Percentiles rank a stretch among this genome's conserved stretches.
These are phyloP conservation scores for Neurospora sp. DNA, from an alignment of 495 filamentous ascomycete genomes.

Conservation along the genomic window DNA sequence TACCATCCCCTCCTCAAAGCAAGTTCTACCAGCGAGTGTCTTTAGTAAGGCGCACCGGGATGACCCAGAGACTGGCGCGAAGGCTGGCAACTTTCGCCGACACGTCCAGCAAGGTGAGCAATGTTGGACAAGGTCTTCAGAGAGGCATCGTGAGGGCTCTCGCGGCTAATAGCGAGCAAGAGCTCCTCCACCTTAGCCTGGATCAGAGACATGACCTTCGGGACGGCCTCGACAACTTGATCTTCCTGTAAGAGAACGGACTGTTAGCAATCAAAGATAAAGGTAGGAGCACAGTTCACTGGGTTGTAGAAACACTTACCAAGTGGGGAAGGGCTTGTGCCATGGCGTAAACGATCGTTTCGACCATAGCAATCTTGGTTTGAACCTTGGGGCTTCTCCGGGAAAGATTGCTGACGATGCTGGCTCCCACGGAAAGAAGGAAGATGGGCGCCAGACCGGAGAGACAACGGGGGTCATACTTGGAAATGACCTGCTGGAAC, in stretches of 20 bases:
- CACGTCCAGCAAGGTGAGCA: constrained; percentile 16
- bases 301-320: constrained; percentile 28
- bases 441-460: constrained; percentile 64
- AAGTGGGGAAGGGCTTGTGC: constrained; percentile 29
- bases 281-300: background rate
- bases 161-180: constrained; percentile 56
- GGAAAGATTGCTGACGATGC: constrained; percentile 61
- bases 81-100: constrained; percentile 10
- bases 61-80: background rate
- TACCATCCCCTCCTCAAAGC: background rate
- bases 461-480: constrained; percentile 62
- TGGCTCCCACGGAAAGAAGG: constrained; percentile 71
- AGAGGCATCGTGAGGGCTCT: constrained; percentile 48
- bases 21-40: background rate
- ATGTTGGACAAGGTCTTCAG: constrained; percentile 56
- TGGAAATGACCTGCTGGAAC: constrained; percentile 72
- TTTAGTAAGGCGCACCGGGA: background rate
- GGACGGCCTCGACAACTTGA: constrained; percentile 63
- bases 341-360: constrained; percentile 51
- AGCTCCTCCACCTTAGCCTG: constrained; percentile 59
- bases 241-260: constrained; percentile 45
- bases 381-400: constrained; percentile 34
- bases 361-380: constrained; percentile 68
- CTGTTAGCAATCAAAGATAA: constrained; percentile 9
- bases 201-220: constrained; percentile 63